Percentiles rank a stretch among this genome's conserved stretches.
Conservation (phyloP, 306 rosid genomes). For the Lathyrus sativus region DNA sequence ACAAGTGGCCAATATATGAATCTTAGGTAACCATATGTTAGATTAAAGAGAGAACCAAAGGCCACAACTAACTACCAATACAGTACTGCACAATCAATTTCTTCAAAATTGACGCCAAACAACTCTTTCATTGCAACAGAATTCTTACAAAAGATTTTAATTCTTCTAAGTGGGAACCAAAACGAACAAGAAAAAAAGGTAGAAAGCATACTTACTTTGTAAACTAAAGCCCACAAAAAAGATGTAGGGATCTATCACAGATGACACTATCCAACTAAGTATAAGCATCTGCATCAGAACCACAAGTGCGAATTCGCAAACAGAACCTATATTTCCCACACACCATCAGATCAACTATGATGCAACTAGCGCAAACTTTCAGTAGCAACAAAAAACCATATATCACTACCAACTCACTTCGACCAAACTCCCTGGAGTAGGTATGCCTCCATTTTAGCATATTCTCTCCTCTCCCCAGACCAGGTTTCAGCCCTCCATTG, state of each 20-base stretch:
- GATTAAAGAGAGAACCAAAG: not conserved
- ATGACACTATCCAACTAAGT: slow-evolving; percentile 14
- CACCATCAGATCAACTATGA: slow-evolving; percentile 9
- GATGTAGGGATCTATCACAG: not conserved
- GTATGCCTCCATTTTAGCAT: slow-evolving; percentile 11
- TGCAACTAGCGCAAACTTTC: slow-evolving; percentile 11
- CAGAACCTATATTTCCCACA: not conserved
- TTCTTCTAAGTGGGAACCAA: slow-evolving; percentile 4
- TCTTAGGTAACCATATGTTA: slow-evolving; percentile 10
- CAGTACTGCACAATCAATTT: slow-evolving; percentile 4
- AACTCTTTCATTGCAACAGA: slow-evolving; percentile 21
- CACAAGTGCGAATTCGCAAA: slow-evolving; percentile 26
- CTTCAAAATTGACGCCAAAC: slow-evolving; percentile 20
- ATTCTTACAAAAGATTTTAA: slow-evolving; percentile 26
- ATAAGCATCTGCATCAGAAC: slow-evolving; percentile 35
- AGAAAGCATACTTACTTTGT: slow-evolving; percentile 16
- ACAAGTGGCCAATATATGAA: not conserved
- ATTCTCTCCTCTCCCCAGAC: not conserved
- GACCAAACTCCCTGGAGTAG: not conserved
- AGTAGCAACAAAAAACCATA: slow-evolving; percentile 25
- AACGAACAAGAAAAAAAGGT: slow-evolving; percentile 21
- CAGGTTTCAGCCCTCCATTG: slow-evolving; percentile 17
- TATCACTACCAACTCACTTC: slow-evolving; percentile 5
- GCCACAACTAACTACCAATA: not conserved
- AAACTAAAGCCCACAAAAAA: slow-evolving; percentile 16